Percentiles rank a stretch among this genome's conserved stretches.
Evolutionary conservation across 2,329 filamentous ascomycete genomes (phyloP).

Genomic region (Botryotinia globosa): DNA sequence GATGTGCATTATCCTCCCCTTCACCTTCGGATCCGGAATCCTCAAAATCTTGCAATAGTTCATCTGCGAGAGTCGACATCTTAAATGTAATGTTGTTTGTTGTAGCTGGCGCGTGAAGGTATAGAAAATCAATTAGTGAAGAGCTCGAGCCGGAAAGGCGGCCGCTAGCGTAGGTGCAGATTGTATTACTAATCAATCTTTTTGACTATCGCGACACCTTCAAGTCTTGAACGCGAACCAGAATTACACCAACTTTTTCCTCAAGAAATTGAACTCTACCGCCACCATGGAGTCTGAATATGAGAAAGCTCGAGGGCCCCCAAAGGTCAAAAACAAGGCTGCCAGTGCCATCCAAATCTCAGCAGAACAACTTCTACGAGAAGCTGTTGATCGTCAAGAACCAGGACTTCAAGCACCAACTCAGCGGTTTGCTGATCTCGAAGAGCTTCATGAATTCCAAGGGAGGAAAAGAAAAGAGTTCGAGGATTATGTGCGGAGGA

Average conservation of each 20-base stretch:
- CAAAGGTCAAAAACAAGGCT: constrained; percentile 98
- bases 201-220: constrained; percentile 9
- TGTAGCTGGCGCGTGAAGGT: constrained; percentile 11
- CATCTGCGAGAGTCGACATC: constrained; percentile 91
- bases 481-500: constrained; percentile 95
- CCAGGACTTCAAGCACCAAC: constrained; percentile 83
- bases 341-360: constrained; percentile 88
- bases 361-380: constrained; percentile 92
- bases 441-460: constrained; percentile 97
- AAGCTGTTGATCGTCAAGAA: constrained; percentile 96
- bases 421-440: constrained; percentile 91
- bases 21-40: constrained; percentile 78
- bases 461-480: constrained; percentile 95
- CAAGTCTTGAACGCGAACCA: constrained; percentile 9
- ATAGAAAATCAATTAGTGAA: constrained; percentile 3
- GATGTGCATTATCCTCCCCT: constrained; percentile 52
- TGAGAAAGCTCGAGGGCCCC: constrained; percentile 69
- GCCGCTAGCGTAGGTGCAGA: constrained; percentile 24
- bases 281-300: constrained; percentile 68
- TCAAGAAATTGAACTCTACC: constrained; percentile 21
- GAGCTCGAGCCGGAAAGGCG: constrained; percentile 17
- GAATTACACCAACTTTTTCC: constrained; percentile 16
- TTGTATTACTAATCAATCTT: constrained; percentile 6
- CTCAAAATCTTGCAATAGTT: constrained; percentile 88
- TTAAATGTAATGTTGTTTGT: constrained; percentile 23